Conservation (phyloP, 2,329 filamentous ascomycete genomes). For the Magnaporthales sp. region DNA sequence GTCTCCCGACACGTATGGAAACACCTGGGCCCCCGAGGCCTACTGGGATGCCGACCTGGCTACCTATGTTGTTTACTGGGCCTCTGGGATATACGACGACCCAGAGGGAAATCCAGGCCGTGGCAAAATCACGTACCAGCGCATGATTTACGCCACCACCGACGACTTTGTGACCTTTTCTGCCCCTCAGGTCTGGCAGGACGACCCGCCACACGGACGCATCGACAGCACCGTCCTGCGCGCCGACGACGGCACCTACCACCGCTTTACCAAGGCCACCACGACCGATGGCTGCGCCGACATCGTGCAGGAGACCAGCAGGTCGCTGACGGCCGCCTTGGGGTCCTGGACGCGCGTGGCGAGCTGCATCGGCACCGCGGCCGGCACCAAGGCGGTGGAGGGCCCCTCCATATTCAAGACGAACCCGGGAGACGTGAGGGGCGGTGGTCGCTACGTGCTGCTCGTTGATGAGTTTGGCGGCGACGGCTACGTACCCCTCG, state of each 20-base stretch:
- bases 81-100: conserved; percentile 32
- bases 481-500: conserved; percentile 43
- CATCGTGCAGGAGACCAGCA: conserved; percentile 42
- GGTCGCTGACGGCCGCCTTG: conserved; percentile 28
- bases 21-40: conserved; percentile 31
- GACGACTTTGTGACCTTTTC: conserved; percentile 41
- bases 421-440: conserved; percentile 37
- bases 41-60: conserved; percentile 24
- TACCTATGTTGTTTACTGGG: conserved; percentile 25
- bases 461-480: conserved; percentile 45
- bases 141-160: conserved; percentile 43
- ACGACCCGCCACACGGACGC: conserved; percentile 32
- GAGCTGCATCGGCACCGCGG: conserved; percentile 39
- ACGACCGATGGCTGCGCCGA: conserved; percentile 39
- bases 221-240: conserved; percentile 44
- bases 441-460: conserved; percentile 40
- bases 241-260: conserved; percentile 27
- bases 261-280: conserved; percentile 46
- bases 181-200: conserved; percentile 40
- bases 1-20: conserved; percentile 28
- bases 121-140: conserved; percentile 34
- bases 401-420: conserved; percentile 43
- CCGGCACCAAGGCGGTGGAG: conserved; percentile 38
- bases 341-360: conserved; percentile 33
- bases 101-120: conserved; percentile 26